Base-by-base conservation (phyloP, 768 basidiomycete genomes). In the Ramaria sp. region DNA sequence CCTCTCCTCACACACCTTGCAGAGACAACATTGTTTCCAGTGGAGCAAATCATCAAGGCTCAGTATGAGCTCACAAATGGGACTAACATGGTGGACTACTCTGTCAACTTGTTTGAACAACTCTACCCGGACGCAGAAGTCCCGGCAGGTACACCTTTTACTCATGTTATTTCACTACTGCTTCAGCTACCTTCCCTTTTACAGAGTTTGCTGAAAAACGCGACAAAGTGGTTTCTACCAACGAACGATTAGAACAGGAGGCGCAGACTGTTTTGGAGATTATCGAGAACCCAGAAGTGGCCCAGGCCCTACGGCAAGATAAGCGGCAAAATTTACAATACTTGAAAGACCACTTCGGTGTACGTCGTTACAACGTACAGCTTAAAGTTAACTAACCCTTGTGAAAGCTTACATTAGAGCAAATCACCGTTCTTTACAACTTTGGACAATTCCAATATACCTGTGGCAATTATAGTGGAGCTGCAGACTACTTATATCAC, bases 381-480 rank as follows among this genome's bases (percentile, higher is more conserved):
- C 58, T 42, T 45, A 13, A 16, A 16, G 50, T 20, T 18, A 43
- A 22, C 41, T 49, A 45, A 24, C 15, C 25, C 24, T n/a, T 12
- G 56, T 37, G 61, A 0, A 68, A 98, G 95, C 81, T 99, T 56
- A 92, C 88, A 15, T 73, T 93, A 57, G 93, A 95, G 56, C 90
- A 96, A 80, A 96, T 98, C 66, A 88, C 84, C 41, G 88, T 89
- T 0, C 74, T 99, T 8, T 98, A 99, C 75, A 91, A 93, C 71
- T 97, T 95, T 70, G 96, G 96, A 52, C 88, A 97, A 65, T 98
- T 94, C 74, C 94, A 96, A 71, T 99, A 91, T 71, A 89, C 95
- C n/a, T 90, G 90, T 67, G 96, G 96, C 42, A 91, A 92, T 69
- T 99, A 99, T 74, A 85, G 83, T 62, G 89, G 89, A 48, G 93